Percentiles rank a stretch among this genome's conserved stretches.
phyloP scores from a whole-genome alignment of 441 rosid genomes.

The Aleurites moluccanus region DNA sequence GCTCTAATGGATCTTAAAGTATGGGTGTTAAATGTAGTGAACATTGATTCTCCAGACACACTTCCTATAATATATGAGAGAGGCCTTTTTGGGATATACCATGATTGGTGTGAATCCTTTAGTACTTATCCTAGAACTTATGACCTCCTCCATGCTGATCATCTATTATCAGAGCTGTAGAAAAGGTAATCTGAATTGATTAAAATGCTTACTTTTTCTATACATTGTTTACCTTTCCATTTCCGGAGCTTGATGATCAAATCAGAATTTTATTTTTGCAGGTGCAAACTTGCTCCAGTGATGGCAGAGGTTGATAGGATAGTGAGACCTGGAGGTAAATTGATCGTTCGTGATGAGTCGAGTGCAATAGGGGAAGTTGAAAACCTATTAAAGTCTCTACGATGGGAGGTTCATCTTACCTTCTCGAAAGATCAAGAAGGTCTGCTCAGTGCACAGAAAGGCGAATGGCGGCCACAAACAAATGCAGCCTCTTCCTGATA shows the following conservation, averaged over 20 bases:
- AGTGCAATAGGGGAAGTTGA: slow-evolving; percentile 62
- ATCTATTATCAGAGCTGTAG: slow-evolving; percentile 85
- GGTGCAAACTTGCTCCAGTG: slow-evolving; percentile 80
- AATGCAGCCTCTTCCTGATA: slow-evolving; percentile 40
- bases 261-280: slow-evolving; percentile 18
- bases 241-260: not conserved
- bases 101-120: slow-evolving; percentile 96
- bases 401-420: slow-evolving; percentile 80
- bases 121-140: slow-evolving; percentile 87
- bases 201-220: not conserved
- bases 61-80: slow-evolving; percentile 89
- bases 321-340: slow-evolving; percentile 83
- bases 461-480: slow-evolving; percentile 73
- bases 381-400: slow-evolving; percentile 70
- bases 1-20: slow-evolving; percentile 69
- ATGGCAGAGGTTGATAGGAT: slow-evolving; percentile 92
- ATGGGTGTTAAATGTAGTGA: slow-evolving; percentile 90
- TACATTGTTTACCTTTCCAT: not conserved
- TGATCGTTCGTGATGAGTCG: slow-evolving; percentile 71
- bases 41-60: slow-evolving; percentile 78
- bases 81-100: slow-evolving; percentile 88
- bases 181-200: slow-evolving; percentile 39
- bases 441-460: slow-evolving; percentile 80
- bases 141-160: slow-evolving; percentile 92
- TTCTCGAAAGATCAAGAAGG: slow-evolving; percentile 80